Evolutionary conservation across 1,284 basidiomycete genomes (phyloP).

Genomic region (Inonotus hispidus): DNA sequence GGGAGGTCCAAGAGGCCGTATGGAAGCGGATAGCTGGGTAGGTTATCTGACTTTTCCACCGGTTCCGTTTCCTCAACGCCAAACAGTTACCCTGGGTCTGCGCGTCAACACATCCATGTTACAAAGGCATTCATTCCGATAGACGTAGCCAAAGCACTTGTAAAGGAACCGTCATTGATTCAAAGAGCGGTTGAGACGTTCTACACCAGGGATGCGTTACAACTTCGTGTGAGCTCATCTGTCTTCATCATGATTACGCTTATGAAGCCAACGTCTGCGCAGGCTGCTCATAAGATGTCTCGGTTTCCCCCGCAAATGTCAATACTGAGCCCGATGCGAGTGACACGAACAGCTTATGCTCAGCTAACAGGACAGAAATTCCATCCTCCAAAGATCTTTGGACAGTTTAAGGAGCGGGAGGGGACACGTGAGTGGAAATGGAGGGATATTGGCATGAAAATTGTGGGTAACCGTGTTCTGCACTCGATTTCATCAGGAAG

Average conservation of each 20-base stretch:
- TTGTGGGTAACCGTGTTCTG: slow-evolving; percentile 42
- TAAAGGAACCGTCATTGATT: slow-evolving; percentile 61
- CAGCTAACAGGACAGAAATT: slow-evolving; percentile 90
- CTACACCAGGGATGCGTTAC: slow-evolving; percentile 86
- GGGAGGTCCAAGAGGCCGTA: slow-evolving; percentile 53
- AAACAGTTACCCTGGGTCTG: slow-evolving; percentile 63
- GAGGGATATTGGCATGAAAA: slow-evolving; percentile 86
- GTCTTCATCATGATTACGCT: not conserved
- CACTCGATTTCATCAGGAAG: not conserved
- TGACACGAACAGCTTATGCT: slow-evolving; percentile 90
- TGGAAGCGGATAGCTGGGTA: slow-evolving; percentile 68
- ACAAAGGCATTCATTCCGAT: slow-evolving; percentile 78
- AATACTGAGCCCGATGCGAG: slow-evolving; percentile 54
- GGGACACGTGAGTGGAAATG: slow-evolving; percentile 62
- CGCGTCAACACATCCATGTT: slow-evolving; percentile 70
- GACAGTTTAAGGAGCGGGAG: slow-evolving; percentile 63
- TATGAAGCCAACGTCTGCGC: slow-evolving; percentile 5
- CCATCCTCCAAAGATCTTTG: slow-evolving; percentile 87
- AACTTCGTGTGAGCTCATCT: slow-evolving; percentile 64
- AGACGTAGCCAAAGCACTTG: slow-evolving; percentile 72
- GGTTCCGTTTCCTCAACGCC: slow-evolving; percentile 18
- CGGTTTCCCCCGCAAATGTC: slow-evolving; percentile 76
- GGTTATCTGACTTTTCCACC: slow-evolving; percentile 19
- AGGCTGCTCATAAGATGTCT: slow-evolving; percentile 84
- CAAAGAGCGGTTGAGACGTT: slow-evolving; percentile 88